Evolutionary conservation across 106 monocot genomes (phyloP), one percentile per base, ranked within the genome.

Genomic region (Apostasia ramifera): DNA sequence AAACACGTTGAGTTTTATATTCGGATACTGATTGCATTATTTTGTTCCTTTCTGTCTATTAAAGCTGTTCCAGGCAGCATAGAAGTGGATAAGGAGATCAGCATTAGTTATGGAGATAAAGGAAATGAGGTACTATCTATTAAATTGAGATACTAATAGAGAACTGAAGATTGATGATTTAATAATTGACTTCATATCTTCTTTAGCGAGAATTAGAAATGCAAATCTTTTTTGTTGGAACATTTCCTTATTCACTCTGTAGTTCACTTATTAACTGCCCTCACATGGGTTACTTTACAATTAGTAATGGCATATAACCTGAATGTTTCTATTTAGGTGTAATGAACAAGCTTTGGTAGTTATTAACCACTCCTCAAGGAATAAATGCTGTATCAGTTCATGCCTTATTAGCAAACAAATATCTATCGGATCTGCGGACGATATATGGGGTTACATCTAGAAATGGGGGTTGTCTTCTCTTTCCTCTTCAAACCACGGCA

Each of bases 71-170:
- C 75, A 42, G 74, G 44, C 8, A 78, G 39, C 44, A 50, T 66
- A 42, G 76, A 78, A 78, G 74, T 55, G 79, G 89, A 65, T 41
- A 73, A 77, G 64, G 95, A 97, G 89, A 87, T 97, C 59, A 63
- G 8, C 62, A 97, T 97, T 69, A 97, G 84, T 67, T 97, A 97
- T 75, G 95, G 95, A 40, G 81, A 89, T 74, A 97, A 97, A 81
- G 95, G 95, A 83, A 97, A 97, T 83, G 95, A 97, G 92, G 95
- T 95, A 76, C 37, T 67, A 47, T 56, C 53, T 60, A 55, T 40
- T 44, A 26, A 26, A 26, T 26, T 26, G 26, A 26, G 26, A 26
- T 26, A 26, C 26, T 26, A 26, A 26, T 26, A 26, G 26, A 26
- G 26, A 26, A 26, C 26, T 26, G 26, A 26, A 26, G 26, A 26